phyloP scores from a whole-genome alignment of 2,329 filamentous ascomycete species.

The Alternaria viburni region DNA sequence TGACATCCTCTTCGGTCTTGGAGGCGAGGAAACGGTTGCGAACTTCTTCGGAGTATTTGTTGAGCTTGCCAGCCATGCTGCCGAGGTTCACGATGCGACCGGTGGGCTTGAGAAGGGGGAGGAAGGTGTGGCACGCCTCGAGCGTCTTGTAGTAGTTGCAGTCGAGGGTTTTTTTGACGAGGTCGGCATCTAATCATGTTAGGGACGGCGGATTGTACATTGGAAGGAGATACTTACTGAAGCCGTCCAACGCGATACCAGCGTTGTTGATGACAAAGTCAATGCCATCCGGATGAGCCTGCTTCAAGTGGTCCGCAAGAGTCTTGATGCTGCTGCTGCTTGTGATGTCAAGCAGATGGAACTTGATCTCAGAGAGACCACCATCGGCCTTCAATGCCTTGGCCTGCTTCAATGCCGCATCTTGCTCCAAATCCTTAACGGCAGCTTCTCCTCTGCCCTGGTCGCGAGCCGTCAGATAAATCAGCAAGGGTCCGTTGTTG shows the following conservation, averaged over 20 bases:
- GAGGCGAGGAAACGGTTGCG: slow-evolving; percentile 52
- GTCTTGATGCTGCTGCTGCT: slow-evolving; percentile 52
- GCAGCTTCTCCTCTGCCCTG: slow-evolving; percentile 56
- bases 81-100: slow-evolving; percentile 59
- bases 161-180: slow-evolving; percentile 57
- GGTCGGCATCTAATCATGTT: slow-evolving; percentile 45
- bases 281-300: slow-evolving; percentile 56
- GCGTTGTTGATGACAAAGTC: slow-evolving; percentile 64
- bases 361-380: slow-evolving; percentile 55
- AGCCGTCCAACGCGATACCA: slow-evolving; percentile 56
- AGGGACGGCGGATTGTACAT: not conserved
- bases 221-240: slow-evolving; percentile 38
- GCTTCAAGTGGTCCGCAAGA: slow-evolving; percentile 52
- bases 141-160: slow-evolving; percentile 63
- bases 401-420: slow-evolving; percentile 54
- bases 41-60: slow-evolving; percentile 55
- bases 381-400: slow-evolving; percentile 51
- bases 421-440: slow-evolving; percentile 51
- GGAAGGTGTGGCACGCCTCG: slow-evolving; percentile 52
- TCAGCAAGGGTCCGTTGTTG: slow-evolving; percentile 56
- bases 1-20: slow-evolving; percentile 53
- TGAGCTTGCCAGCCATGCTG: slow-evolving; percentile 54
- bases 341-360: slow-evolving; percentile 57
- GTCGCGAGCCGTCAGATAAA: slow-evolving; percentile 62
- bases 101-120: slow-evolving; percentile 54